Evolutionary conservation across 2,329 filamentous ascomycete genomes (phyloP).

Genomic region (Colletotrichum lupini): DNA sequence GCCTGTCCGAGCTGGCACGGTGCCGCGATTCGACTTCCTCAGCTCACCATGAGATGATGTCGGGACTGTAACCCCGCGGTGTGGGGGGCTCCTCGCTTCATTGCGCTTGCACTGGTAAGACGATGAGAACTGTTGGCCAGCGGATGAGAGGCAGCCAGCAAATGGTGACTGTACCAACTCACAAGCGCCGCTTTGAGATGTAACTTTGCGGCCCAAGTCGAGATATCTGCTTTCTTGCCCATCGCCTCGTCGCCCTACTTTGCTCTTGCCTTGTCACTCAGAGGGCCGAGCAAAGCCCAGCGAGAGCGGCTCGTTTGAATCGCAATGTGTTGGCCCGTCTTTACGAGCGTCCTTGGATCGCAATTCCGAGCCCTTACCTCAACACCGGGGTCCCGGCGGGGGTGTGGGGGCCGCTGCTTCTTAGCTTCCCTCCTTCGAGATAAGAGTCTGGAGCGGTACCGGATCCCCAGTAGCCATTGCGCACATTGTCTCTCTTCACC

Average conservation of each 20-base stretch:
- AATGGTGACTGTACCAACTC: background rate
- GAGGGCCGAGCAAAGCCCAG: slow-evolving; percentile 18
- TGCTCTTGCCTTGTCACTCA: background rate
- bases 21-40: slow-evolving; percentile 24
- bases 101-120: background rate
- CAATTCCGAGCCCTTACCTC: slow-evolving; percentile 7
- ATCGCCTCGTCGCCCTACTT: background rate
- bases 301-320: slow-evolving; percentile 4
- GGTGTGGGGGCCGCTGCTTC: slow-evolving; percentile 19
- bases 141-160: background rate
- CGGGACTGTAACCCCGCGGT: slow-evolving; percentile 8
- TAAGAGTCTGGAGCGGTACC: slow-evolving; percentile 29
- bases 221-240: background rate
- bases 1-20: slow-evolving; percentile 18
- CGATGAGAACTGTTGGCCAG: background rate
- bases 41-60: slow-evolving; percentile 28
- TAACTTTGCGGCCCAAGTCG: slow-evolving; percentile 5
- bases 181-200: background rate
- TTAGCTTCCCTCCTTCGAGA: slow-evolving; percentile 19
- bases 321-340: slow-evolving; percentile 3
- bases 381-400: slow-evolving; percentile 6
- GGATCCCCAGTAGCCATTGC: slow-evolving; percentile 19
- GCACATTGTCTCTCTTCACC: background rate
- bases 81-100: background rate
- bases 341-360: slow-evolving; percentile 12